Base-by-base conservation (phyloP, 106 monocot species). In the Vanilla planifolia region DNA sequence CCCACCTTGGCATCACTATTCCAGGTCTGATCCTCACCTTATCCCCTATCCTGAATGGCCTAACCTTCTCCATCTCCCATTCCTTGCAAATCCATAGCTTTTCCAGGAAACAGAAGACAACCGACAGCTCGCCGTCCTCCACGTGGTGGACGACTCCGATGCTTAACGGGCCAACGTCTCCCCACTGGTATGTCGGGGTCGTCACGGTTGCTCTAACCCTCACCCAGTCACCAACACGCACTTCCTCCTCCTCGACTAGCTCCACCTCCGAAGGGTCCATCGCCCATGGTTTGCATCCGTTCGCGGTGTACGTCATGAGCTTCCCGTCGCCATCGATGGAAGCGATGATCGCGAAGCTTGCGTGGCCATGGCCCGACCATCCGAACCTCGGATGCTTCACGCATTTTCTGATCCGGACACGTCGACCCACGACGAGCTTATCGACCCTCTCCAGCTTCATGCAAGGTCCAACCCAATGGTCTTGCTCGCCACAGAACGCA, bases 281-380 rank as follows among this genome's bases (percentile, higher is more conserved):
- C 78, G 80, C 83, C 94, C 94, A 89, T 15, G 75, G 77, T 63
- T 76, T 94, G 0, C 85, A 85, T 46, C 94, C 94, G 8, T 69
- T 75, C 2, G 89, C 85, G 4, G 85, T 86, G 40, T 83, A 85
- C 73, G 89, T 83, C 47, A 85, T 79, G 13, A 94, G 61, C 48
- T 85, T 94, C 17, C 85, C 94, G 62, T 94, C 94, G 1, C 85
- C 89, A 68, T 94, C 94, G 5, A 94, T 80, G 34, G 94, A 94
- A 13, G 89, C 78, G 71, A 94, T 76, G 0, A 82, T 94, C 23
- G 82, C 89, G 14, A 86, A 55, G 26, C 85, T 89, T 1, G 61
- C 59, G 66, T 94, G 82, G 59, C 59, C 78, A 46, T 89, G 94
- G 36, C 85, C 83, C 2, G 94, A 89, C 94, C 94, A 94, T 36